phyloP scores from a whole-genome alignment of 768 basidiomycete species.

The Serendipita sp. region DNA sequence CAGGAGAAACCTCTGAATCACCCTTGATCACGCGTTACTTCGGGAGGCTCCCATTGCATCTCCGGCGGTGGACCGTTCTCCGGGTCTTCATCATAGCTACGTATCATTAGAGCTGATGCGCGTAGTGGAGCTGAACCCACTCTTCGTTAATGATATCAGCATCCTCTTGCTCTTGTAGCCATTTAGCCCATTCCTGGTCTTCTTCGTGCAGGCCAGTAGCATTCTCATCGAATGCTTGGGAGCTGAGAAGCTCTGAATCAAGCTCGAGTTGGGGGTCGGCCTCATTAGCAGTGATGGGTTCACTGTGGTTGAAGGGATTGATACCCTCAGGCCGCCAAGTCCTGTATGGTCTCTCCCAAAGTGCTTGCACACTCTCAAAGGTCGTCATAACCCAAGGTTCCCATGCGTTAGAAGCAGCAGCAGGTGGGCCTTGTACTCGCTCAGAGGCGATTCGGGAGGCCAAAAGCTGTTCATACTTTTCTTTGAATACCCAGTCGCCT shows the following conservation, averaged over 20 bases:
- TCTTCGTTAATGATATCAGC: background rate
- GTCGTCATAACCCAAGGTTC: slow-evolving; percentile 68
- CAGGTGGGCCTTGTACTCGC: slow-evolving; percentile 19
- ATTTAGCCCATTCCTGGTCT: slow-evolving; percentile 14
- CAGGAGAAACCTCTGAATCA: background rate
- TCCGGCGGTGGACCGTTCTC: background rate
- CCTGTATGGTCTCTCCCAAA: slow-evolving; percentile 56
- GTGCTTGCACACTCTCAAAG: slow-evolving; percentile 77
- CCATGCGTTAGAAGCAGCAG: slow-evolving; percentile 32
- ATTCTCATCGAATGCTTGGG: slow-evolving; percentile 24
- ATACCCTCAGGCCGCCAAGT: slow-evolving; percentile 38
- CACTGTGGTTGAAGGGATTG: slow-evolving; percentile 8
- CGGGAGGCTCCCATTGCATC: background rate
- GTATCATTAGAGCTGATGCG: too few relatives aligned
- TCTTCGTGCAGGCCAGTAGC: slow-evolving; percentile 16
- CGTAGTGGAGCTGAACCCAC: background rate
- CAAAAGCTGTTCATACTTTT: slow-evolving; percentile 62
- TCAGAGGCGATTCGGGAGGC: slow-evolving; percentile 40
- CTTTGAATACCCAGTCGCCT: slow-evolving; percentile 56
- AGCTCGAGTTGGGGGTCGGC: slow-evolving; percentile 25
- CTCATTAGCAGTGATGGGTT: background rate
- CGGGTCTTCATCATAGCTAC: background rate
- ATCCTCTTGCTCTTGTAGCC: background rate
- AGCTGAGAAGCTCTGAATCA: slow-evolving; percentile 35
- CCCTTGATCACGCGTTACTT: background rate